A percentile compares a stretch with the other conserved stretches of the same genome.
These are phyloP conservation scores for Spinacia oleracea DNA, from an alignment of 179 eudicot species.

Conservation along the genomic window DNA sequence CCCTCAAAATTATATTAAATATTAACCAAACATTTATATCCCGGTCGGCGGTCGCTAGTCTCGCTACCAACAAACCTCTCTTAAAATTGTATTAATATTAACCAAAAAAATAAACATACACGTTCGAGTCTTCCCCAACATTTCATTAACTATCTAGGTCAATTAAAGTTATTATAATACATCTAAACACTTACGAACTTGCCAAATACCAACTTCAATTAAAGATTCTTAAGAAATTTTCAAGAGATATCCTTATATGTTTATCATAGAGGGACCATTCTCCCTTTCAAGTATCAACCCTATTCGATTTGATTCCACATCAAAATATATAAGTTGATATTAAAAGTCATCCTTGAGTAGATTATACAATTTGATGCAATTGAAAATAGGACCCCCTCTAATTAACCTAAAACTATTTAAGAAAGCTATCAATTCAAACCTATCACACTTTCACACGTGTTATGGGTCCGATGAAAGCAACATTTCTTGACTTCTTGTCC, in stretches of 20 bases:
- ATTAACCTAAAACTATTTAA: not conserved
- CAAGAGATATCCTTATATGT: not conserved
- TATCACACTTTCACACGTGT: not conserved
- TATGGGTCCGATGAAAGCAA: constrained; percentile 7
- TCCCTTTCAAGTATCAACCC: not conserved
- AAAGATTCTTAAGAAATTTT: not conserved
- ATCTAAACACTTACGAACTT: not conserved
- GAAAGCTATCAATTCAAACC: no score
- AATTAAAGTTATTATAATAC: not conserved
- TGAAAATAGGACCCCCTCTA: not conserved
- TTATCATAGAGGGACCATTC: not conserved
- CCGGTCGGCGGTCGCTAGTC: no score
- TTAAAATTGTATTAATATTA: no score
- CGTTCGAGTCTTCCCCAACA: not conserved
- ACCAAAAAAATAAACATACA: no score
- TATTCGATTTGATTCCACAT: not conserved
- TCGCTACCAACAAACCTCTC: no score
- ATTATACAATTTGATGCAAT: not conserved
- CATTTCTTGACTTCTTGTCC: not conserved
- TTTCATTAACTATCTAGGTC: not conserved
- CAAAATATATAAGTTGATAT: not conserved
- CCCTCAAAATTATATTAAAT: no score
- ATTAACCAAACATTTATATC: no score
- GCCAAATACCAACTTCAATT: not conserved
- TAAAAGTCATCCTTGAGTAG: not conserved